Conservation (phyloP, 495 filamentous ascomycete species). For the Neurospora pannonica region DNA sequence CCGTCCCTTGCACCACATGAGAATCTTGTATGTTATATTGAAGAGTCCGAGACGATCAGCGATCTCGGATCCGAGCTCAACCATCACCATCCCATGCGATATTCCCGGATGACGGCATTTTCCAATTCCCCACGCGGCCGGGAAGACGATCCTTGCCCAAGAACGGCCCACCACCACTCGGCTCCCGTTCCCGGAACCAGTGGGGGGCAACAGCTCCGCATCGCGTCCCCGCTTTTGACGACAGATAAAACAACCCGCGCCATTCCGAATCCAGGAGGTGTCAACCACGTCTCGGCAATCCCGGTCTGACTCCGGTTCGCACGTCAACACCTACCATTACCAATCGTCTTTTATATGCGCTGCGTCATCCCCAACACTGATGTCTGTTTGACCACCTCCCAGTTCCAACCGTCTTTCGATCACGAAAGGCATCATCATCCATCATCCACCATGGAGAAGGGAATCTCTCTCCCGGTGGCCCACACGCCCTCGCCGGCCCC, state of each 20-base stretch:
- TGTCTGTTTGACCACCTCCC: neutral
- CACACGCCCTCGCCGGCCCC: neutral
- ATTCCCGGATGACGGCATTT: neutral
- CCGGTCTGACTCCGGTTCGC: neutral
- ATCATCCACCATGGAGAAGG: neutral
- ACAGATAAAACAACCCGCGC: neutral
- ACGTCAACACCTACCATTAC: neutral
- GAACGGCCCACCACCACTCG: neutral
- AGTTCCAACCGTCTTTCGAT: neutral
- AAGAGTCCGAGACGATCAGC: neutral
- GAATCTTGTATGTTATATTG: too few species aligned
- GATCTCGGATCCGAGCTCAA: neutral
- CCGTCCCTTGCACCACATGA: too few species aligned
- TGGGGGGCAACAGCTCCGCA: neutral
- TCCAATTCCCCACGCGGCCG: neutral
- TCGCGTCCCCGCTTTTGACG: neutral
- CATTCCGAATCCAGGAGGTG: neutral
- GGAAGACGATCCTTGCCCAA: neutral
- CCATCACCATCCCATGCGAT: neutral
- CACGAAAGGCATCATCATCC: neutral
- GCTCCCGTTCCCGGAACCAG: neutral
- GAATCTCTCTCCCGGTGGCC: neutral
- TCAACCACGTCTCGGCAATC: neutral
- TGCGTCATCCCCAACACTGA: neutral
- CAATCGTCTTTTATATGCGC: neutral